These are phyloP conservation scores for Stagonosporopsis rhizophila DNA, from an alignment of 2,329 filamentous ascomycete species.

Conservation along the genomic window DNA sequence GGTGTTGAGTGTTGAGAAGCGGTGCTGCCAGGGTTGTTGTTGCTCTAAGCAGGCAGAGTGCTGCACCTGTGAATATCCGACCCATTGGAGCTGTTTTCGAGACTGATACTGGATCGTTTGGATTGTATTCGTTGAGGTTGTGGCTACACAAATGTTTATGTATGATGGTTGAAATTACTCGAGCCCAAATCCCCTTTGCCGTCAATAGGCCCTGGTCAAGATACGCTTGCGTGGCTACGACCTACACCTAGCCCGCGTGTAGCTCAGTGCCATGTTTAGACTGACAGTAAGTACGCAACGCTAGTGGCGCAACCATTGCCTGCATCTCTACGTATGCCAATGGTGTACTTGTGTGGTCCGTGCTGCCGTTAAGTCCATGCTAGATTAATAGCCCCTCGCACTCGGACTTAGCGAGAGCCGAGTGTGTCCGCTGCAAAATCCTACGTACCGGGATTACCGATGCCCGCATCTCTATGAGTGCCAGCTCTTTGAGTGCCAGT, in stretches of 20 bases:
- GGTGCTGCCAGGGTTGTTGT: conserved; percentile 1
- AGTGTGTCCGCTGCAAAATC: too few relatives aligned
- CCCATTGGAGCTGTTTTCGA: conserved; percentile 1
- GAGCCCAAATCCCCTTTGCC: not conserved
- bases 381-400: too few relatives aligned
- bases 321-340: not conserved
- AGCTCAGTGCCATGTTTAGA: not conserved
- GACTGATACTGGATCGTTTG: not conserved
- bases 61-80: not conserved
- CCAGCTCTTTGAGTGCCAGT: too few relatives aligned
- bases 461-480: too few relatives aligned
- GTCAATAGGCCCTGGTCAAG: not conserved
- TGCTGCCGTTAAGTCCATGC: too few relatives aligned
- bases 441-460: too few relatives aligned
- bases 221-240: not conserved
- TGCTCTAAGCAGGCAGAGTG: conserved; percentile 2
- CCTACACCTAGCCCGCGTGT: not conserved
- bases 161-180: not conserved
- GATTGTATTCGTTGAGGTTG: too few relatives aligned
- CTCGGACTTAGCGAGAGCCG: too few relatives aligned
- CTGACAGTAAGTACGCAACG: not conserved
- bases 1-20: not conserved
- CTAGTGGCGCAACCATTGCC: not conserved
- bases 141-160: not conserved
- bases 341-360: not conserved